A percentile compares a stretch with the other conserved stretches of the same genome.
phyloP scores from a whole-genome alignment of 352 stramenopile genomes.

The Phytophthora rubi region DNA sequence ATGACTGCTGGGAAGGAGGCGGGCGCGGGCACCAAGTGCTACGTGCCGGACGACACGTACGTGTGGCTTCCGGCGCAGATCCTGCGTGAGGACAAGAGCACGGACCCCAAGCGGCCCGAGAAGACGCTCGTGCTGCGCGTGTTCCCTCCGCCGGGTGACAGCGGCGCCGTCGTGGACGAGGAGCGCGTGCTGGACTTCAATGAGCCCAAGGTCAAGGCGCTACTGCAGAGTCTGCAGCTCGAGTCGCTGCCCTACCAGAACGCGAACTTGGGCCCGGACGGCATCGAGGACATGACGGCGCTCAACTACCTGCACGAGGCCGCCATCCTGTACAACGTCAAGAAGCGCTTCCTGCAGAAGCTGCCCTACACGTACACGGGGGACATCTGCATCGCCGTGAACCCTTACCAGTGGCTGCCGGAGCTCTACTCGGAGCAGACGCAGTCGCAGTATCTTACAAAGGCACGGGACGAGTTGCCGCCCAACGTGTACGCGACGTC shows the following conservation, averaged over 20 bases:
- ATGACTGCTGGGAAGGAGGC: slow-evolving; percentile 36
- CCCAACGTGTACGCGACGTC: slow-evolving; percentile 80
- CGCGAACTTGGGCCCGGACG: slow-evolving; percentile 57
- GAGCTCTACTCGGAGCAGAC: slow-evolving; percentile 86
- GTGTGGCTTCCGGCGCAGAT: slow-evolving; percentile 85
- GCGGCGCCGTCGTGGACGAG: slow-evolving; percentile 26
- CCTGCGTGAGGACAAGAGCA: slow-evolving; percentile 61
- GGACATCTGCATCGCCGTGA: slow-evolving; percentile 97
- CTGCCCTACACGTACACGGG: slow-evolving; percentile 97
- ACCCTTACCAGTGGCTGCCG: slow-evolving; percentile 94
- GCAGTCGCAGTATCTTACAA: slow-evolving; percentile 72
- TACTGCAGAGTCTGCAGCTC: slow-evolving; percentile 70
- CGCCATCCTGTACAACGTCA: slow-evolving; percentile 93
- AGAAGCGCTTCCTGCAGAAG: slow-evolving; percentile 81
- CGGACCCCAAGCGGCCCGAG: slow-evolving; percentile 58
- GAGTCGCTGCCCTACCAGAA: slow-evolving; percentile 85
- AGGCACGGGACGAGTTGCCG: slow-evolving; percentile 59
- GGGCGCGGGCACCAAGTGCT: slow-evolving; percentile 74
- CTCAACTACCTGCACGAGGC: slow-evolving; percentile 92
- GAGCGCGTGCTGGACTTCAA: slow-evolving; percentile 82
- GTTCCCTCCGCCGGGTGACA: slow-evolving; percentile 39
- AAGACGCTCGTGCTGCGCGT: slow-evolving; percentile 68
- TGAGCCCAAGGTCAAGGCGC: slow-evolving; percentile 63
- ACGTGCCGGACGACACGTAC: slow-evolving; percentile 77
- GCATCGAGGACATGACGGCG: slow-evolving; percentile 88